phyloP scores from a whole-genome alignment of 306 rosid genomes.

The Trifolium fragiferum region DNA sequence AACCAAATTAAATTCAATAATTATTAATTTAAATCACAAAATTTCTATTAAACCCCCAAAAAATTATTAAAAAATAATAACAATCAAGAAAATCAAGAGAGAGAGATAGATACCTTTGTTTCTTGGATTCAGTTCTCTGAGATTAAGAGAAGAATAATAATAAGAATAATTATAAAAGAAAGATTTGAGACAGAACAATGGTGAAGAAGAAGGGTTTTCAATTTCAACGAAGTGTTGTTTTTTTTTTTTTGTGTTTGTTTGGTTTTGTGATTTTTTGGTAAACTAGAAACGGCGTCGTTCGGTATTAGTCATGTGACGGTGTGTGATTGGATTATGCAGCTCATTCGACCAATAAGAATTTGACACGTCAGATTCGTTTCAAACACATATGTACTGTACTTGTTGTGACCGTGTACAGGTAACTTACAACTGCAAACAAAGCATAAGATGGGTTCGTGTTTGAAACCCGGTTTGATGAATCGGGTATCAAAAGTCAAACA shows the following conservation, averaged over 20 bases:
- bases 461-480: background rate
- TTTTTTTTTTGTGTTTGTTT: background rate
- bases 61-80: conserved; percentile 4
- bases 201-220: background rate
- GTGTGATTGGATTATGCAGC: conserved; percentile 37
- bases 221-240: conserved; percentile 12
- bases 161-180: background rate
- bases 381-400: background rate
- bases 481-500: background rate
- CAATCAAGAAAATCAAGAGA: background rate
- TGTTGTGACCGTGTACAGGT: background rate
- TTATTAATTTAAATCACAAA: background rate
- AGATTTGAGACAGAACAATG: background rate
- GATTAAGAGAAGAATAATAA: background rate
- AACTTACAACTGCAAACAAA: background rate
- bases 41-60: background rate
- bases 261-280: conserved; percentile 2
- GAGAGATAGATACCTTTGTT: conserved; percentile 1
- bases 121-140: conserved; percentile 13
- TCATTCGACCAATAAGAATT: conserved; percentile 20
- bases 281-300: conserved; percentile 44
- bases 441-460: background rate
- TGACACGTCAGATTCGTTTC: conserved; percentile 22
- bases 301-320: background rate
- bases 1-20: background rate